Percentiles rank a stretch among this genome's conserved stretches.
Evolutionary conservation across 208 protist genomes (phyloP).

Genomic region (Leishmania major): DNA sequence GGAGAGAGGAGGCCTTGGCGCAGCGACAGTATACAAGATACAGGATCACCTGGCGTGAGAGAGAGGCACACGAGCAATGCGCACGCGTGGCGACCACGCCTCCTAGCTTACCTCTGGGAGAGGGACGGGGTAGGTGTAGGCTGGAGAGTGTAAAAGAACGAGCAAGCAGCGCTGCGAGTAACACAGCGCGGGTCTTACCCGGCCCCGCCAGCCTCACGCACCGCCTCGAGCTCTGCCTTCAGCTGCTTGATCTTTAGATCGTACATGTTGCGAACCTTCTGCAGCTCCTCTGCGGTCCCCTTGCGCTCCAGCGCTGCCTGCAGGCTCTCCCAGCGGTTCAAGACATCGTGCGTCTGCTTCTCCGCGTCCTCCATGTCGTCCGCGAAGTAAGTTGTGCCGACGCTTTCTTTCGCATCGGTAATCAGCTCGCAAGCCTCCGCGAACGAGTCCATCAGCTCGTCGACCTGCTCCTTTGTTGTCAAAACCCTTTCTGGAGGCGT

Average conservation of each 20-base stretch:
- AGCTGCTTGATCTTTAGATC: constrained; percentile 77
- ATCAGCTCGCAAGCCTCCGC: constrained; percentile 71
- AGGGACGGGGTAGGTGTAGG: background rate
- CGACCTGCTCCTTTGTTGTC: constrained; percentile 32
- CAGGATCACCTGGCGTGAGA: background rate
- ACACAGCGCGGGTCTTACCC: constrained; percentile 1
- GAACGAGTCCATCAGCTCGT: constrained; percentile 64
- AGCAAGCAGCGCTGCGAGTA: background rate
- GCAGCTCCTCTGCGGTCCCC: constrained; percentile 35
- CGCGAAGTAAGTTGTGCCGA: constrained; percentile 66
- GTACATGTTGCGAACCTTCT: constrained; percentile 52
- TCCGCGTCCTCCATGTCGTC: constrained; percentile 77
- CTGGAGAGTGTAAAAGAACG: background rate
- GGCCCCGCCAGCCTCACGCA: constrained; percentile 27
- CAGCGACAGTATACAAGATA: background rate
- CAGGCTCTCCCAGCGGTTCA: constrained; percentile 56
- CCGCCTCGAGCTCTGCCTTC: constrained; percentile 54
- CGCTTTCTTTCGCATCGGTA: constrained; percentile 61
- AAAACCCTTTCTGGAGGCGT: background rate
- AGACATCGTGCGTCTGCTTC: constrained; percentile 46
- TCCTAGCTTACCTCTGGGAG: background rate
- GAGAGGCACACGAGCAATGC: background rate
- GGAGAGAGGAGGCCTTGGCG: background rate
- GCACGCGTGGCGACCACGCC: background rate
- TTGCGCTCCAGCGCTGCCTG: constrained; percentile 28